Evolutionary conservation across 371 early-diverging fungal species (phyloP), one percentile per base, ranked within the genome.

Genomic region (Smittium culicis): DNA sequence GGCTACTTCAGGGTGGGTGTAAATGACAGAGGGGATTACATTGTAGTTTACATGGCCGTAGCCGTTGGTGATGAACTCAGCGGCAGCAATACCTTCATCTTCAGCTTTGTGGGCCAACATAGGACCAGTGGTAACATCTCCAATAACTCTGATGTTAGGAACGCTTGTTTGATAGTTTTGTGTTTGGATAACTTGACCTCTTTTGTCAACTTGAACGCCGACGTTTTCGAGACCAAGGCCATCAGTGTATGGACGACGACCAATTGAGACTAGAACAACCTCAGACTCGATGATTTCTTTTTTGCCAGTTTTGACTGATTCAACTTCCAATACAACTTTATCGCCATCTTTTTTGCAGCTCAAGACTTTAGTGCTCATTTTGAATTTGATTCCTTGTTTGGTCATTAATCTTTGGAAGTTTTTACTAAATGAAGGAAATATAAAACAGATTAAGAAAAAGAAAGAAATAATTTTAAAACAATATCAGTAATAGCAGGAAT

Each of bases 41-140:
- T 91, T 86, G 78, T 98, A 98, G 91, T 97, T 96, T 83, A 97
- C 96, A 79, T 96, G 96, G 27, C 92, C 97, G 75, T 92, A 88
- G 57, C 94, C 95, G 68, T 84, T 85, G 69, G 85, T 85, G 65
- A 98, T 88, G 85, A 89, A 85, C 78, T 98, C 98, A 71, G 87
- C 92, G 63, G 89, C 93, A 32, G 96, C 96, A 71, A 98, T 91
- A 55, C 86, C 97, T 80, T 98, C 98, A 80, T 98, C 98, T 79
- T 98, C 98, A 66, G 98, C 96, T 85, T 98, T 98, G 88, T 98
- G 98, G 54, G 98, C 98, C 80, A 98, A 85, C 98, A 98, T 98
- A 65, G 96, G 92, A 61, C 98, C 98, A 63, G 86, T 85, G 68
- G 94, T 94, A 65, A 83, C 96, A 80, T 98, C 98, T 76, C 98